A percentile compares a stretch with the other conserved stretches of the same genome.
Conservation (phyloP, 768 basidiomycete species). For the Boletus rubropictus region DNA sequence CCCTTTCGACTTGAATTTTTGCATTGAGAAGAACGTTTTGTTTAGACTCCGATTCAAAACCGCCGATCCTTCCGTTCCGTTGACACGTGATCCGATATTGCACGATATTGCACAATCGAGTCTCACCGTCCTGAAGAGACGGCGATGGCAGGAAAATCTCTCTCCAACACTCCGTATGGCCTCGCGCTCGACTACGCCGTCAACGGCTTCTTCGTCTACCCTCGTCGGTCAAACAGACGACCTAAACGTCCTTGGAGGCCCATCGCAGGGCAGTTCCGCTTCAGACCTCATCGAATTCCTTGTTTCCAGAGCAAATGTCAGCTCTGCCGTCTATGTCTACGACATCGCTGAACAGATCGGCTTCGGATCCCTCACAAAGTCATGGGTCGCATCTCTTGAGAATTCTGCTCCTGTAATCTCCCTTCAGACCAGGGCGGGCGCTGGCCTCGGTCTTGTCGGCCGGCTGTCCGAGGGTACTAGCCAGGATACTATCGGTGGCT, state of each 20-base stretch:
- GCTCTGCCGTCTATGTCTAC: conserved; percentile 71
- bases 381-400: conserved; percentile 45
- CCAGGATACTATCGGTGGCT: conserved; percentile 52
- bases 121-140: conserved; percentile 14
- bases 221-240: conserved; percentile 32
- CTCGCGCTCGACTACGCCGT: not conserved
- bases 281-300: conserved; percentile 66
- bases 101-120: conserved; percentile 29
- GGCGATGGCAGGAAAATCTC: not conserved
- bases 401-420: conserved; percentile 52
- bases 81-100: conserved; percentile 29
- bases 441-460: conserved; percentile 75
- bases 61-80: not conserved
- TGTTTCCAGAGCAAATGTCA: conserved; percentile 48
- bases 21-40: too few relatives aligned
- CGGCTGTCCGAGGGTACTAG: conserved; percentile 76
- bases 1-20: not conserved
- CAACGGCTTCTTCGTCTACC: conserved; percentile 27
- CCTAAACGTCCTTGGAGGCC: conserved; percentile 15
- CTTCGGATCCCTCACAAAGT: conserved; percentile 67
- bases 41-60: too few relatives aligned
- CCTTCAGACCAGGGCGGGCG: conserved; percentile 80
- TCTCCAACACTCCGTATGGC: not conserved
- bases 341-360: conserved; percentile 83
- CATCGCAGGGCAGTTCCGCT: conserved; percentile 33